These are phyloP conservation scores for Cinchona pubescens DNA, from an alignment of 257 asterid genomes.

Conservation along the genomic window DNA sequence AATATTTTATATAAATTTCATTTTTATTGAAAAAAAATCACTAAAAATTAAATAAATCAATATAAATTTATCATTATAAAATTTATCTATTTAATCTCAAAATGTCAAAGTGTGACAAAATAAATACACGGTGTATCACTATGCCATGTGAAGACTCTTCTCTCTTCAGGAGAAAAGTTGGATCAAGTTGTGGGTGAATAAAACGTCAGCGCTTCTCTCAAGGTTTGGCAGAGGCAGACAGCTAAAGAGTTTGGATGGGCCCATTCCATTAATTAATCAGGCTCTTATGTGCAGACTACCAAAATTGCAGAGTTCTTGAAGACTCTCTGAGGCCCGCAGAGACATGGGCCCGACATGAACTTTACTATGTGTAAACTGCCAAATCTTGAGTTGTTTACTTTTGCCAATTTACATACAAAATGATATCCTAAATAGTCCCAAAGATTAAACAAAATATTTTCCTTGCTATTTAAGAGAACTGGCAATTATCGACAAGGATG, in stretches of 20 bases:
- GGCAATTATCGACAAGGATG: neutral
- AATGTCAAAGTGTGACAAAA: too few relatives aligned
- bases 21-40: too few relatives aligned
- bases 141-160: neutral
- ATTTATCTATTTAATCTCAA: too few relatives aligned
- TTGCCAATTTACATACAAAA: neutral
- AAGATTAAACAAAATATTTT: neutral
- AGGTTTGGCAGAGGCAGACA: neutral
- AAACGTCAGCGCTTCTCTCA: constrained; percentile 1
- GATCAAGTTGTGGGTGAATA: neutral
- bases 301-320: neutral
- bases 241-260: constrained; percentile 17
- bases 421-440: too few relatives aligned
- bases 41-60: neutral
- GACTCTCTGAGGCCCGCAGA: constrained; percentile 13
- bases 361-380: neutral
- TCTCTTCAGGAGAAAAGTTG: neutral
- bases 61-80: too few relatives aligned
- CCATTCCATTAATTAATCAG: constrained; percentile 14
- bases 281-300: neutral
- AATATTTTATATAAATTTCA: too few relatives aligned
- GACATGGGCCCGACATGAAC: constrained; percentile 14
- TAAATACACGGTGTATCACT: too few relatives aligned
- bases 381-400: neutral
- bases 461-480: neutral